Evolutionary conservation across 1,139 yeast genomes (phyloP).

Genomic region (Oligophagozyma castellii): DNA sequence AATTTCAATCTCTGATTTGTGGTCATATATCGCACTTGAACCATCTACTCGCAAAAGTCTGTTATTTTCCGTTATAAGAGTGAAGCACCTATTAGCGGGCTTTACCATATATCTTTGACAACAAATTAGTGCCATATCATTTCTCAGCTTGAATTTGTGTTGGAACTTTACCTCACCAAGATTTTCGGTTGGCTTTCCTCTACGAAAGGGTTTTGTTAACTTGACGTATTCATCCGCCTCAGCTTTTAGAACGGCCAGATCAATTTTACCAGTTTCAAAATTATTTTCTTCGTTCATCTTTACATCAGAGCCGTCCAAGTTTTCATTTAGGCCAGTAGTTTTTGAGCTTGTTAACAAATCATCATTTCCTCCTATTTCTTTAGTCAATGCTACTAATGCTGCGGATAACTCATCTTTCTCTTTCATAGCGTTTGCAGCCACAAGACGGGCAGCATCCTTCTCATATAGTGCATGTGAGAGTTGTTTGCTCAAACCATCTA

Average conservation of each 20-base stretch:
- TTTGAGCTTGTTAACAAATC: too few species aligned
- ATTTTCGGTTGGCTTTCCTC: conserved; percentile 1
- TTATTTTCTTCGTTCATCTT: conserved; percentile 2
- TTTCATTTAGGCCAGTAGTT: too few species aligned
- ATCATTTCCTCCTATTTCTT: conserved; percentile 13
- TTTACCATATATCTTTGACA: neutral
- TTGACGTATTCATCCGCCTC: neutral
- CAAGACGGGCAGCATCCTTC: conserved; percentile 83
- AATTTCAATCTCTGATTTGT: neutral
- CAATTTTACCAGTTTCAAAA: conserved; percentile 1
- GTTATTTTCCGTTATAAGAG: neutral
- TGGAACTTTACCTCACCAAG: neutral
- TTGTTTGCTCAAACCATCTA: conserved; percentile 54
- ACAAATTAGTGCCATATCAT: neutral
- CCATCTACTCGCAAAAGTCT: neutral
- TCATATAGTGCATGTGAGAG: conserved; percentile 66
- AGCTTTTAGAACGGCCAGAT: conserved; percentile 1
- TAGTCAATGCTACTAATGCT: conserved; percentile 30
- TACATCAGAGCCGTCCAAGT: too few species aligned
- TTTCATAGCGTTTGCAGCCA: conserved; percentile 57
- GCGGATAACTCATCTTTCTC: conserved; percentile 63
- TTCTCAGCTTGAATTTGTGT: neutral
- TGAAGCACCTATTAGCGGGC: neutral
- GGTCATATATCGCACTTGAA: neutral
- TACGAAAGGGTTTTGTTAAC: too few species aligned